Base-by-base conservation (phyloP, 192 early-diverging fungal species). In the Chytriomyces hyalinus region DNA sequence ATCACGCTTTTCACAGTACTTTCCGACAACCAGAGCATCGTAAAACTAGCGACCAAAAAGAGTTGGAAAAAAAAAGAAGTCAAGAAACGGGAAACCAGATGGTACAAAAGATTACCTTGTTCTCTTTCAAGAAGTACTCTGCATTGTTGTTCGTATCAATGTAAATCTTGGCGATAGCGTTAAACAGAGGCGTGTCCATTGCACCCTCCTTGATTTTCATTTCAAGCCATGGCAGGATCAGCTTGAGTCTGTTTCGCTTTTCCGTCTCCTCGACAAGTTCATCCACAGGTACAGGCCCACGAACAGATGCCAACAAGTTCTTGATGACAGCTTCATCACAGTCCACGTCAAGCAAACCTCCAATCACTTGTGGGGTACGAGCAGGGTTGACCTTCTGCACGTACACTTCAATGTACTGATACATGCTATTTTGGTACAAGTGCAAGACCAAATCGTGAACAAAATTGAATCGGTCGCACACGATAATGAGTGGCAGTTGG, bases 61-160 rank as follows among this genome's bases (percentile, higher is more conserved):
- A 13, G 28, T 62, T 28, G 11, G 6, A 13, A 28, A 36, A 6
- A 26, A 3, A 22, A 22, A 13, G 36, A 11, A 22, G 63, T 20
- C 0, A 65, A 65, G 63, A 26, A 60, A 49, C 48, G 15, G 24
- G 24, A 17, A 69, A 28, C 78, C 65, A 73, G 1, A 36, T 36
- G 4, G 36, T 36, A 36, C 36, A 36, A 36, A 36, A 36, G 36
- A 36, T 36, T 36, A 92, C 86, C 64, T 88, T 84, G 78, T 96
- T 96, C 69, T 92, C 92, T 79, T 89, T 92, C 73, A 99, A 85
- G 90, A 99, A 99, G 64, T 90, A 87, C 80, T 99, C 98, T 10
- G 98, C 93, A 68, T 98, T 97, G 80, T 95, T 97, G 91, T 98
- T 99, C 83, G 93, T 98, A 83, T 99, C 98, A 77, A 99, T 98